Evolutionary conservation across 2,329 filamentous ascomycete genomes (phyloP).

Genomic region (Pseudocercospora fuligena): DNA sequence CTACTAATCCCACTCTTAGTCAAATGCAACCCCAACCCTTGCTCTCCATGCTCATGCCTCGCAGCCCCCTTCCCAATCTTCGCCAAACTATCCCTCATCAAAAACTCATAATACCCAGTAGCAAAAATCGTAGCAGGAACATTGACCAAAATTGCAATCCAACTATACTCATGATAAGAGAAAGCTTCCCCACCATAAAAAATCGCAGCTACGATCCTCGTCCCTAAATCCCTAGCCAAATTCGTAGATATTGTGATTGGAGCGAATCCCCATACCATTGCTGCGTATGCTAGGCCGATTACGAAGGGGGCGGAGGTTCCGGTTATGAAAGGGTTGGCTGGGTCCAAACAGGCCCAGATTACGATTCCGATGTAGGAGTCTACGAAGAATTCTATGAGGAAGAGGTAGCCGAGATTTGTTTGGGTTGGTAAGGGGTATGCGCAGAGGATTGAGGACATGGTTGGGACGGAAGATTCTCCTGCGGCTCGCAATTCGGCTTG

Average conservation of each 20-base stretch:
- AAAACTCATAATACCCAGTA: slow-evolving; percentile 59
- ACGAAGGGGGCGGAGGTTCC: slow-evolving; percentile 56
- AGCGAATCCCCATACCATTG: slow-evolving; percentile 61
- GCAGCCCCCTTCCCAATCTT: slow-evolving; percentile 58
- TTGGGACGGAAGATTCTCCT: slow-evolving; percentile 46
- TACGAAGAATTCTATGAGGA: slow-evolving; percentile 65
- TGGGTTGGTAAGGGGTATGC: slow-evolving; percentile 58
- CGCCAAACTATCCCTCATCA: slow-evolving; percentile 59
- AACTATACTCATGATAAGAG: slow-evolving; percentile 52
- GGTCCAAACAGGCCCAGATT: slow-evolving; percentile 64
- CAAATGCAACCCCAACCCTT: slow-evolving; percentile 52
- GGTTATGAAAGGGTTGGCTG: slow-evolving; percentile 62
- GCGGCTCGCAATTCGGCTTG: slow-evolving; percentile 46
- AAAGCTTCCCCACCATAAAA: slow-evolving; percentile 61
- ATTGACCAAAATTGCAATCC: slow-evolving; percentile 62
- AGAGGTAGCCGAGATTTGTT: slow-evolving; percentile 60
- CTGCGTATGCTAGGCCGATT: slow-evolving; percentile 61
- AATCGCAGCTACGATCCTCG: slow-evolving; percentile 63
- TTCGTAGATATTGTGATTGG: slow-evolving; percentile 62
- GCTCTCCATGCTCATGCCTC: slow-evolving; percentile 57
- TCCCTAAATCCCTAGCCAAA: slow-evolving; percentile 63
- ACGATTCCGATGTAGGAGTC: slow-evolving; percentile 61
- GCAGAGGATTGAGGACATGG: slow-evolving; percentile 51
- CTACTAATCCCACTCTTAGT: slow-evolving; percentile 40
- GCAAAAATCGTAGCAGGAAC: slow-evolving; percentile 62